A percentile compares a stretch with the other conserved stretches of the same genome.
phyloP scores from a whole-genome alignment of 257 asterid genomes.

The Dorcoceras hygrometricum region DNA sequence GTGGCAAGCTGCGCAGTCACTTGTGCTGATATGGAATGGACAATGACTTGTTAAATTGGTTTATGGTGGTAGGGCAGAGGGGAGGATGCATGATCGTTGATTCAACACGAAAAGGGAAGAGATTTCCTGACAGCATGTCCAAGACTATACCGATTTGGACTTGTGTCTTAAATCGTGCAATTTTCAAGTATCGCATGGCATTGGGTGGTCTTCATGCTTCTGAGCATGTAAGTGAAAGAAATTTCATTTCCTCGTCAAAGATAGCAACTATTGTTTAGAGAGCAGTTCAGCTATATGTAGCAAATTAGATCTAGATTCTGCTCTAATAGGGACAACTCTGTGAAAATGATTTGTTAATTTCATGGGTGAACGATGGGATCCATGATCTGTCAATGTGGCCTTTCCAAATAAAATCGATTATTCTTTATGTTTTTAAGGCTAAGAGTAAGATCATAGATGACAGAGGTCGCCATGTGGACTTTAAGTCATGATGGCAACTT shows the following conservation, averaged over 20 bases:
- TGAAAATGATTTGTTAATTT: too few relatives aligned
- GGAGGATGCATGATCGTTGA: slow-evolving; percentile 94
- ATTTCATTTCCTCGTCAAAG: not conserved
- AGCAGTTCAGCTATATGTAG: not conserved
- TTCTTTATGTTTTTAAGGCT: not conserved
- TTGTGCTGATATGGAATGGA: not conserved
- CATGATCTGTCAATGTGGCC: not conserved
- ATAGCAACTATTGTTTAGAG: too few relatives aligned
- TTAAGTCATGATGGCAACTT: not conserved
- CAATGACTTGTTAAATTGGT: slow-evolving; percentile 23
- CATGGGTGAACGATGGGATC: not conserved
- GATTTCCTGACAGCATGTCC: slow-evolving; percentile 98
- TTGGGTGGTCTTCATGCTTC: slow-evolving; percentile 13
- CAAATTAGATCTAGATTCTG: not conserved
- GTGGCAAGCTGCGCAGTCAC: not conserved
- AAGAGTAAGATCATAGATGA: not conserved
- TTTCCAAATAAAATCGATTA: too few relatives aligned
- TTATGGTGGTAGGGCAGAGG: slow-evolving; percentile 71
- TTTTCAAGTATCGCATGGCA: slow-evolving; percentile 39
- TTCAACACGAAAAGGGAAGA: slow-evolving; percentile 90
- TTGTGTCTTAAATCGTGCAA: slow-evolving; percentile 83
- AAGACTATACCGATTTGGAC: slow-evolving; percentile 98
- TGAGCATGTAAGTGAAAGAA: slow-evolving; percentile 41
- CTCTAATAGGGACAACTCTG: not conserved
- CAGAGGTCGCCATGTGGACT: not conserved